Evolutionary conservation across 1,284 basidiomycete genomes (phyloP).

Genomic region (Testicularia cyperi): DNA sequence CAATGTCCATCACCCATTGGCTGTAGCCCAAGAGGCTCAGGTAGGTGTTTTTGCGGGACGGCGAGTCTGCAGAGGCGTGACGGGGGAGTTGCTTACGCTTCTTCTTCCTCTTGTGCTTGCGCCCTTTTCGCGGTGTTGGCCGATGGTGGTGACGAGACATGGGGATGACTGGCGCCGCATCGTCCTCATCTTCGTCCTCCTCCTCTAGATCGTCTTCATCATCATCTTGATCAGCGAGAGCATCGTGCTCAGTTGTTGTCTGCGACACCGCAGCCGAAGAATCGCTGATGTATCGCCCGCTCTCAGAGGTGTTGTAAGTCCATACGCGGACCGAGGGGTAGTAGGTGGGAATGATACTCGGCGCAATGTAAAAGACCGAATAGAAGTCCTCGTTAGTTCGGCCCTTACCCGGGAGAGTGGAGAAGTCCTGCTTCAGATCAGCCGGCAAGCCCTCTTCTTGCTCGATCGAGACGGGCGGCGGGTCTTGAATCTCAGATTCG

Average conservation of each 20-base stretch:
- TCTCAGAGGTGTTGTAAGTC: constrained; percentile 61
- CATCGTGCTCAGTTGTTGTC: constrained; percentile 1
- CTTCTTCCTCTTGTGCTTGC: constrained; percentile 65
- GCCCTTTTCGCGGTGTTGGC: constrained; percentile 60
- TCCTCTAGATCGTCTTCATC: constrained; percentile 21
- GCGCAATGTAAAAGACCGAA: constrained; percentile 46
- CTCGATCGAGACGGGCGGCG: not conserved
- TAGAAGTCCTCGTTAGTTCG: constrained; percentile 51
- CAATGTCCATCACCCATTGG: constrained; percentile 76
- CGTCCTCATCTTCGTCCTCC: constrained; percentile 7
- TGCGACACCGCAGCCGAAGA: no score
- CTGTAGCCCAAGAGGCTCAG: constrained; percentile 78
- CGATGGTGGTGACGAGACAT: constrained; percentile 34
- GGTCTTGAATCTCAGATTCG: not conserved
- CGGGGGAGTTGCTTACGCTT: constrained; percentile 69
- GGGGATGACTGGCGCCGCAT: constrained; percentile 2
- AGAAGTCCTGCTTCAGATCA: constrained; percentile 55
- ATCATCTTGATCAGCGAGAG: constrained; percentile 48
- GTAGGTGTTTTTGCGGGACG: constrained; percentile 70
- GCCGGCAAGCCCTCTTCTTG: constrained; percentile 22
- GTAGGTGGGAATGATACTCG: constrained; percentile 79
- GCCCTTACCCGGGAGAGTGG: constrained; percentile 43
- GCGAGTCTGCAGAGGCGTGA: constrained; percentile 69
- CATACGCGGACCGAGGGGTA: constrained; percentile 79
- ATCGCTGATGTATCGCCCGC: constrained; percentile 5